Conservation (phyloP, 2,329 filamentous ascomycete species). For the Alternaria consortialis region DNA sequence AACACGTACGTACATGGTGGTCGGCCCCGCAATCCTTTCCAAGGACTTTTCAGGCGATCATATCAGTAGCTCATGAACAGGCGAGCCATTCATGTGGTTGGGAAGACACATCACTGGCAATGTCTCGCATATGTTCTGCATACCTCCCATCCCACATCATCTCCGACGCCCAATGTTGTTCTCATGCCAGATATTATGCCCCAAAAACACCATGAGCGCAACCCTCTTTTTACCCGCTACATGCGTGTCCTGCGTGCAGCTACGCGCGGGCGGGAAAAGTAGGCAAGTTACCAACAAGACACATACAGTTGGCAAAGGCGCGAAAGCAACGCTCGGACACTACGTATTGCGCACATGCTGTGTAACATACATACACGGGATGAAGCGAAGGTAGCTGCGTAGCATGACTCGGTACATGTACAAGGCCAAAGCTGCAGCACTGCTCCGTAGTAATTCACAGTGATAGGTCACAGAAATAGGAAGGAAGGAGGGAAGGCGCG, state of each 20-base stretch:
- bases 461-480: not conserved
- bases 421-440: not conserved
- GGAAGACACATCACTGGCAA: not conserved
- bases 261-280: not conserved
- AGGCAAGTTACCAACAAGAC: not conserved
- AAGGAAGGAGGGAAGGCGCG: not conserved
- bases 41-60: not conserved
- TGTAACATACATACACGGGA: conserved; percentile 12
- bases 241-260: conserved; percentile 1
- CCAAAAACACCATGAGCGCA: not conserved
- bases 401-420: conserved; percentile 14
- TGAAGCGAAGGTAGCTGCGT: conserved; percentile 2
- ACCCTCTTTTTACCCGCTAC: conserved; percentile 1
- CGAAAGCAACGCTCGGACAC: conserved; percentile 5
- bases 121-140: conserved; percentile 10
- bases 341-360: conserved; percentile 17
- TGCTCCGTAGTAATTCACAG: conserved; percentile 11
- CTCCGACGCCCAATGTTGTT: not conserved
- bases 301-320: not conserved
- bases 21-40: conserved; percentile 4
- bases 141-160: not conserved
- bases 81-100: not conserved
- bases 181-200: not conserved
- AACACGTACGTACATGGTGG: conserved; percentile 5
- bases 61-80: not conserved